Evolutionary conservation across 202 grass and related monocot species (phyloP), one percentile per base, ranked within the genome.

Genomic region (Zoysia matrella): DNA sequence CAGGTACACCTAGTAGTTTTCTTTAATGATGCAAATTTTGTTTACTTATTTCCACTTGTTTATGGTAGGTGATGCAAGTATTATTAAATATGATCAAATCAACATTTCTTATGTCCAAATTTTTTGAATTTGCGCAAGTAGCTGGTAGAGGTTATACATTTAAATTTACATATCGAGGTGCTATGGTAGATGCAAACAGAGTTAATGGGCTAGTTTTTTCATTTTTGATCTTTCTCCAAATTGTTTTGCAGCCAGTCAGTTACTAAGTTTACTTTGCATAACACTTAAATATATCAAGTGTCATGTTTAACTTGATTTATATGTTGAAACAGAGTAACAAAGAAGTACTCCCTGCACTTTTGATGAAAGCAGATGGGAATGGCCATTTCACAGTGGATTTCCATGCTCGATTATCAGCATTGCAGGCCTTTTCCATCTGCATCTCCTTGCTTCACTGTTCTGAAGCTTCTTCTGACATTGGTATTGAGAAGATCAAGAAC

Each of bases 361-460:
- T 60, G 8, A 91, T 97, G 86, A 89, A 81, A 61, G 71, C 76
- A 9, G 90, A 89, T 58, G 86, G 92, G 22, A 79, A 86, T 66
- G 88, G 90, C 11, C 82, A 89, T 58, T 94, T 92, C 72, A 87
- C 83, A 3, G 88, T 97, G 45, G 86, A 93, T 82, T 97, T 97
- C 79, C 92, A 97, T 41, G 95, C 95, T 51, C 86, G 86, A 81
- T 50, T 97, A 69, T 94, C 95, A 12, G 89, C 79, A 2, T 48
- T 94, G 66, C 95, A 97, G 80, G 92, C 92, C 14, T 97, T 97
- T 78, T 94, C 92, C 64, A 88, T 93, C 47, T 97, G 95, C 78
- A 89, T 97, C 48, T 87, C 92, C 53, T 73, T 97, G 76, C 58
- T 97, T 55, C 95, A 94, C 64, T 90, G 88, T 82, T 97, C 92